phyloP scores from a whole-genome alignment of 1,284 basidiomycete genomes.

The Somion occarium region DNA sequence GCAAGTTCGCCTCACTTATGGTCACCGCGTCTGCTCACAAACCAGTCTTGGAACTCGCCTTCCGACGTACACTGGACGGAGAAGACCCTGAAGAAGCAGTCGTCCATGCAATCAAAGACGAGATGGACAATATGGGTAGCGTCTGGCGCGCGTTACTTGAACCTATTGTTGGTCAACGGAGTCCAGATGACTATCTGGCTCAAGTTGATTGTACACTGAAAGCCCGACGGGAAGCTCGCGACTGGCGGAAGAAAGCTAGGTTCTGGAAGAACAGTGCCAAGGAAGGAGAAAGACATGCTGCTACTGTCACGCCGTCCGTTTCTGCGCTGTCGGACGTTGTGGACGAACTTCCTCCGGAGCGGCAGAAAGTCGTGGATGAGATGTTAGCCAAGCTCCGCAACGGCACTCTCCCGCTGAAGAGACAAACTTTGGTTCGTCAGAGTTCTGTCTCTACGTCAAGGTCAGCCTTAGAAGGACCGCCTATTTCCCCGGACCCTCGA shows the following conservation, averaged over 20 bases:
- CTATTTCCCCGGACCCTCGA: neutral
- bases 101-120: conserved; percentile 40
- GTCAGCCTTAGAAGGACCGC: neutral
- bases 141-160: conserved; percentile 43
- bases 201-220: conserved; percentile 43
- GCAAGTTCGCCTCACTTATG: conserved; percentile 27
- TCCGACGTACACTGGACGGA: conserved; percentile 19
- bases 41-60: conserved; percentile 19
- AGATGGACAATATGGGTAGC: conserved; percentile 33
- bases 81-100: conserved; percentile 39
- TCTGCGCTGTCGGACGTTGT: conserved; percentile 48
- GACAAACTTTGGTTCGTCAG: neutral
- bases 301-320: conserved; percentile 42
- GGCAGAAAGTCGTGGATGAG: conserved; percentile 35
- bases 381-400: conserved; percentile 25
- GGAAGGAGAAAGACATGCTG: conserved; percentile 27
- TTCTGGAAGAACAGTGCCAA: conserved; percentile 46
- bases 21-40: conserved; percentile 27
- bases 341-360: conserved; percentile 35
- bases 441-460: neutral
- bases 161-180: conserved; percentile 35
- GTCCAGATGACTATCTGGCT: conserved; percentile 43
- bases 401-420: neutral
- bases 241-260: conserved; percentile 35
- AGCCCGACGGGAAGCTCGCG: conserved; percentile 37